phyloP scores from a whole-genome alignment of 371 early-diverging fungal genomes.

The Mortierella sp. region DNA sequence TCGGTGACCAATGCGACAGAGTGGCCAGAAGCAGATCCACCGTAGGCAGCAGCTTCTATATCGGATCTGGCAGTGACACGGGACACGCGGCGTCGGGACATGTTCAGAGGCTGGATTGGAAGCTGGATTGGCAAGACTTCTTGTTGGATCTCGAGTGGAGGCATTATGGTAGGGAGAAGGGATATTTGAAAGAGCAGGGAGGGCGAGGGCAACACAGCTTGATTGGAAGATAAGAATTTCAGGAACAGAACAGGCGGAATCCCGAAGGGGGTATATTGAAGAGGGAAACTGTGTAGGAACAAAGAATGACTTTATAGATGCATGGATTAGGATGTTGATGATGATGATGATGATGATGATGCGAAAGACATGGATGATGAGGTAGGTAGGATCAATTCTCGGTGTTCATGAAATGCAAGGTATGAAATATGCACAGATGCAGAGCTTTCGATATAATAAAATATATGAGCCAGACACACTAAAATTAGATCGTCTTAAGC shows the following conservation, averaged over 20 bases:
- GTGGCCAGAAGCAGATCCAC: not conserved
- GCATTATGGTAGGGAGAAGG: constrained; percentile 13
- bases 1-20: not conserved
- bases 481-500: too few species aligned
- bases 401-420: not conserved
- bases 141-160: constrained; percentile 31
- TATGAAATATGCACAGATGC: too few species aligned
- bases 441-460: too few species aligned
- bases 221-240: not conserved
- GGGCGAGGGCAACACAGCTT: not conserved
- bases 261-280: not conserved
- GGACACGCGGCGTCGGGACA: constrained; percentile 37
- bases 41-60: not conserved
- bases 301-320: not conserved
- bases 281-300: not conserved
- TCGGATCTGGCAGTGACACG: constrained; percentile 22
- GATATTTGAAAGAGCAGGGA: not conserved
- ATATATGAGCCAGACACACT: too few species aligned
- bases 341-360: too few species aligned
- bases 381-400: not conserved
- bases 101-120: constrained; percentile 32
- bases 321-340: too few species aligned
- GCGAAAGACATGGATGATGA: not conserved
- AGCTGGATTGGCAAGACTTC: constrained; percentile 44
- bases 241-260: constrained; percentile 7